Percentiles rank a stretch among this genome's conserved stretches.
phyloP scores from a whole-genome alignment of 768 basidiomycete species.

The Boletus subcaerulescens region DNA sequence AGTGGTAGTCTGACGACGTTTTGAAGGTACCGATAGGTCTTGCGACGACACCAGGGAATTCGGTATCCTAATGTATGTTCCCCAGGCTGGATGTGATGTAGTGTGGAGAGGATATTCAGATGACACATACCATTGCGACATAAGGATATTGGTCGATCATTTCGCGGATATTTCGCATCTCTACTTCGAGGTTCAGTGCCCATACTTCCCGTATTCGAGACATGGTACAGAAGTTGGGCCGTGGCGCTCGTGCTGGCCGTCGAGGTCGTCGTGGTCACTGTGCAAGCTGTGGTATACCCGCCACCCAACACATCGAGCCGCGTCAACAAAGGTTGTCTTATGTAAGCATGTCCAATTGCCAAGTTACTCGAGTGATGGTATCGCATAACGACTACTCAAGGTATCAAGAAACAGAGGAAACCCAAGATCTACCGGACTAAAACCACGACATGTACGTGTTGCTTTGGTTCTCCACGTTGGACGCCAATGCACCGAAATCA shows the following conservation, averaged over 20 bases:
- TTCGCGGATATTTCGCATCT: slow-evolving; percentile 86
- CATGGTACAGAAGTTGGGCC: slow-evolving; percentile 38
- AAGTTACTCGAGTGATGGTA: not conserved
- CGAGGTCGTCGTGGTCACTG: slow-evolving; percentile 21
- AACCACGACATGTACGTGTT: slow-evolving; percentile 67
- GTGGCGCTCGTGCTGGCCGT: slow-evolving; percentile 1
- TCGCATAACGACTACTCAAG: slow-evolving; percentile 4
- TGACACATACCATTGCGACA: slow-evolving; percentile 81
- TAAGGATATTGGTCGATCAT: slow-evolving; percentile 89
- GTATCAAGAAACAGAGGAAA: slow-evolving; percentile 16
- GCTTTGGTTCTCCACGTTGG: slow-evolving; percentile 55
- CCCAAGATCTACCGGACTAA: slow-evolving; percentile 29
- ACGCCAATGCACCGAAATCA: slow-evolving; percentile 57
- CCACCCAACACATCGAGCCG: slow-evolving; percentile 13
- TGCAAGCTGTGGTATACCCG: slow-evolving; percentile 9
- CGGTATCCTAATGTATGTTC: slow-evolving; percentile 74
- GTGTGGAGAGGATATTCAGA: not conserved
- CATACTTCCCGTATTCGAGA: slow-evolving; percentile 93
- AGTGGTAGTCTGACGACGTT: slow-evolving; percentile 97
- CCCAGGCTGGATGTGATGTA: slow-evolving; percentile 2
- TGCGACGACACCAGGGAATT: slow-evolving; percentile 98
- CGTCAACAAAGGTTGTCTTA: slow-evolving; percentile 23
- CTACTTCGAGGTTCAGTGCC: slow-evolving; percentile 87
- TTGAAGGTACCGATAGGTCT: slow-evolving; percentile 95
- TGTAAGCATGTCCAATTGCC: slow-evolving; percentile 20